Evolutionary conservation across 2,329 filamentous ascomycete genomes (phyloP).

Genomic region (Penicillium brasilianum): DNA sequence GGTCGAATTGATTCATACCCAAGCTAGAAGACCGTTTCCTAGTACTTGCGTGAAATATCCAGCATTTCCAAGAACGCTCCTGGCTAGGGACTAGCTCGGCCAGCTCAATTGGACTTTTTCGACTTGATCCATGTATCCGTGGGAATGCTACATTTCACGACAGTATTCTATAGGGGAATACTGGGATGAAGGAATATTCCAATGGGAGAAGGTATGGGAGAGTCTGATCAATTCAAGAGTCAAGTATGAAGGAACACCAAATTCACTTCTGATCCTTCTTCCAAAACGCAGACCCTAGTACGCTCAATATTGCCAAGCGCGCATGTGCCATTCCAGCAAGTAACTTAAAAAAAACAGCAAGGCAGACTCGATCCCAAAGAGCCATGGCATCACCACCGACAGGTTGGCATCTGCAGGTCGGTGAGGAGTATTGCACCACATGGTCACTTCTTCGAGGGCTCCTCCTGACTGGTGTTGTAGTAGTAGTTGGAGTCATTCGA

Average conservation of each 20-base stretch:
- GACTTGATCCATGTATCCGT: no score
- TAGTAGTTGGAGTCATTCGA: not conserved
- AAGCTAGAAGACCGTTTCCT: no score
- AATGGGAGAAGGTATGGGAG: not conserved
- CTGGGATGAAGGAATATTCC: no score
- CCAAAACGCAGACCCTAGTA: not conserved
- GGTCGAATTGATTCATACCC: no score
- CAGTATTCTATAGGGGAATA: no score
- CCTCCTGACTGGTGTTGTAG: not conserved
- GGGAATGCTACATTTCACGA: no score
- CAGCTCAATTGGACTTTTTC: no score
- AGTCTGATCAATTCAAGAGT: not conserved
- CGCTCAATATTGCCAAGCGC: not conserved
- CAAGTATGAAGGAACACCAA: not conserved
- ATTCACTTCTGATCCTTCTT: not conserved
- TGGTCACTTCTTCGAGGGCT: not conserved
- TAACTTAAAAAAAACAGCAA: not conserved
- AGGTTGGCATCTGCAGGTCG: fast-evolving
- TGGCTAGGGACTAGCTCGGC: no score
- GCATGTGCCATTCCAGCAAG: not conserved
- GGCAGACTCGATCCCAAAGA: not conserved
- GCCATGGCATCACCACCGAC: not conserved
- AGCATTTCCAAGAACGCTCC: no score
- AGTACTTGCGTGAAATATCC: no score
- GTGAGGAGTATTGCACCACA: not conserved